Conservation (phyloP, 2,329 filamentous ascomycete species). For the Aotearoamyces nothofagi region DNA sequence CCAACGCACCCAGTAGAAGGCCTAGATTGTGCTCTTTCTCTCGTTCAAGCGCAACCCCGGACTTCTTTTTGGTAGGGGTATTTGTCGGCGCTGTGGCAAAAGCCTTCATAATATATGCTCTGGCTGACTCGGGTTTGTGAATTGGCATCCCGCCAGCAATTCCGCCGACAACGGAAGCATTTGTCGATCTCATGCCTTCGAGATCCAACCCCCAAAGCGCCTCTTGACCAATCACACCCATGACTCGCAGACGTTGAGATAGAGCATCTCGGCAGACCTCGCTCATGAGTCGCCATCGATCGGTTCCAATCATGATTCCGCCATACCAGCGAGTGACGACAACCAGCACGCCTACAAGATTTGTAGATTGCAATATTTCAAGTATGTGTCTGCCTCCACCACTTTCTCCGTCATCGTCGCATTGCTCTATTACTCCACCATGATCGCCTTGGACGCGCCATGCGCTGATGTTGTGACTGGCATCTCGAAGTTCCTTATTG, state of each 20-base stretch:
- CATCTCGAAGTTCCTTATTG: conserved; percentile 34
- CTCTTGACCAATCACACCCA: conserved; percentile 30
- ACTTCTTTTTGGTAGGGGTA: conserved; percentile 23
- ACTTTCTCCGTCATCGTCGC: conserved; percentile 41
- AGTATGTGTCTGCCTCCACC: conserved; percentile 42
- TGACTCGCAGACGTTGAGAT: conserved; percentile 30
- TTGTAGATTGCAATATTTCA: conserved; percentile 33
- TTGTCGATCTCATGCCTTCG: conserved; percentile 25
- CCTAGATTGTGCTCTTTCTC: conserved; percentile 58
- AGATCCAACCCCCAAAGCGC: conserved; percentile 46
- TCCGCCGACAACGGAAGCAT: conserved; percentile 13
- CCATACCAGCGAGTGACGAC: conserved; percentile 49
- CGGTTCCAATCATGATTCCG: conserved; percentile 42
- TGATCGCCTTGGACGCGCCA: conserved; percentile 13
- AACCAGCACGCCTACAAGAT: conserved; percentile 35
- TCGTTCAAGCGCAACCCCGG: conserved; percentile 31
- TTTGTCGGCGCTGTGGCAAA: conserved; percentile 30
- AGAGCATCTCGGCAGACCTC: conserved; percentile 39
- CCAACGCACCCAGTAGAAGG: conserved; percentile 53
- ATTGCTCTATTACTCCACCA: conserved; percentile 13
- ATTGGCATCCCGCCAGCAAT: conserved; percentile 47
- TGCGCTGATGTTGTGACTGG: conserved; percentile 34
- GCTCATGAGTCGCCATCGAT: conserved; percentile 47
- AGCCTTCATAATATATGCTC: conserved; percentile 38
- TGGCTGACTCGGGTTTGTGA: conserved; percentile 56